Evolutionary conservation across 176 grass and related monocot genomes (phyloP), one percentile per base, ranked within the genome.

Genomic region (Zoysia pacifica): DNA sequence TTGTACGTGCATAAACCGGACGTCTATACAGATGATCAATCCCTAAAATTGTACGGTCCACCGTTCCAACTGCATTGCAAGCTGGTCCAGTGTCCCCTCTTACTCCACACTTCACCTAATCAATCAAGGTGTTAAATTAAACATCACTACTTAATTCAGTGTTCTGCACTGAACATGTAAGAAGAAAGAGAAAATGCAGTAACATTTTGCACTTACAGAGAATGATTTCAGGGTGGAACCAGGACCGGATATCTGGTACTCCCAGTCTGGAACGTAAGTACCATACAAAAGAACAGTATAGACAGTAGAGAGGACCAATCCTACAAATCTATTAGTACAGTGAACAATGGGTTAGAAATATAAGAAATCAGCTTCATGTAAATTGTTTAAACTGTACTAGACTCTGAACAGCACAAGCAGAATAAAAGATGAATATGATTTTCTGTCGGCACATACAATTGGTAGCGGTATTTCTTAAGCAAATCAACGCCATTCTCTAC

Each of bases 51-150:
- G 73, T 83, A 58, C 88, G 92, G 76, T 99, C 96, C 11, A 99
- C 87, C 84, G 95, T 86, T 56, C 90, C 90, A 60, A 92, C 96
- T 9, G 88, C 90, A 75, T 99, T 99, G 75, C 96, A 99, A 65
- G 75, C 83, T 73, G 96, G 92, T 14, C 79, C 82, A 7, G 87
- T 87, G 75, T 99, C 79, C 80, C 96, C 96, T 76, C 92, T 91
- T 44, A 86, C 82, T 40, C 88, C 82, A 9, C 96, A 99, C 87
- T 89, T 91, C 19, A 99, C 96, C 92, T 97, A 48, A 83, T 38
- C 5, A 72, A 62, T 65, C 40, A 4, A 15, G 20, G 35, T 47
- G 45, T 42, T 15, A 78, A 45, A 9, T 44, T 78, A 67, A 78
- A 52, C 18, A 2, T 52, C 36, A 45, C 2, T 12, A 7, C 8